These are phyloP conservation scores for Corylus americana DNA, from an alignment of 306 rosid species.

Conservation along the genomic window DNA sequence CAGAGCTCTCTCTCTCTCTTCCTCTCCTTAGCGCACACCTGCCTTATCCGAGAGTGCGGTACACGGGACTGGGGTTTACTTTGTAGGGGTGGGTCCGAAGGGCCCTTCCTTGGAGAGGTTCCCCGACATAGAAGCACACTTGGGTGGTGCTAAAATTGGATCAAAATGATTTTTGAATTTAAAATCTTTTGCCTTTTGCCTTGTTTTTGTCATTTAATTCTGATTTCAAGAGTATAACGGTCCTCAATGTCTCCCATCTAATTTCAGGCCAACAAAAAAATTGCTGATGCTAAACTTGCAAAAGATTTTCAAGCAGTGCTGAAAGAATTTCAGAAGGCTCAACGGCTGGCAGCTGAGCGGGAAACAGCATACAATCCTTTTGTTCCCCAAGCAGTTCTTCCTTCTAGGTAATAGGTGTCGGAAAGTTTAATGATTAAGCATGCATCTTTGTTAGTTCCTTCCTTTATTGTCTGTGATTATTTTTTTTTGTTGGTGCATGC, in stretches of 20 bases:
- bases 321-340: constrained; percentile 96
- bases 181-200: background rate
- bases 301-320: constrained; percentile 94
- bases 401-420: constrained; percentile 59
- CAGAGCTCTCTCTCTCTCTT: background rate
- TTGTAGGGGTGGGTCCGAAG: too few species aligned
- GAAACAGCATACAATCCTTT: constrained; percentile 90
- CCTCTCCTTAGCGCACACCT: background rate
- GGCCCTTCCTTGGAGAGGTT: too few species aligned
- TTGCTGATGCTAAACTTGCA: constrained; percentile 95
- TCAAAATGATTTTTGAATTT: background rate
- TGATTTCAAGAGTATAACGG: constrained; percentile 6
- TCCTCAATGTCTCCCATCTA: constrained; percentile 15
- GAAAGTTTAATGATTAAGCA: constrained; percentile 19
- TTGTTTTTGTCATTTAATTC: background rate
- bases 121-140: background rate
- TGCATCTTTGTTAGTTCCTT: constrained; percentile 23
- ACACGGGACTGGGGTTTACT: too few species aligned
- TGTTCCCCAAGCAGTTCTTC: constrained; percentile 70
- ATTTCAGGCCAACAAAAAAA: constrained; percentile 84
- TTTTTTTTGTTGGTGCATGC: background rate
- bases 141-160: background rate
- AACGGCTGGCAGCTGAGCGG: constrained; percentile 95
- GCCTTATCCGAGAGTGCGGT: background rate
- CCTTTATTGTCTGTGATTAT: background rate